Evolutionary conservation across 768 basidiomycete species (phyloP).

Genomic region (Russula ochroleuca): DNA sequence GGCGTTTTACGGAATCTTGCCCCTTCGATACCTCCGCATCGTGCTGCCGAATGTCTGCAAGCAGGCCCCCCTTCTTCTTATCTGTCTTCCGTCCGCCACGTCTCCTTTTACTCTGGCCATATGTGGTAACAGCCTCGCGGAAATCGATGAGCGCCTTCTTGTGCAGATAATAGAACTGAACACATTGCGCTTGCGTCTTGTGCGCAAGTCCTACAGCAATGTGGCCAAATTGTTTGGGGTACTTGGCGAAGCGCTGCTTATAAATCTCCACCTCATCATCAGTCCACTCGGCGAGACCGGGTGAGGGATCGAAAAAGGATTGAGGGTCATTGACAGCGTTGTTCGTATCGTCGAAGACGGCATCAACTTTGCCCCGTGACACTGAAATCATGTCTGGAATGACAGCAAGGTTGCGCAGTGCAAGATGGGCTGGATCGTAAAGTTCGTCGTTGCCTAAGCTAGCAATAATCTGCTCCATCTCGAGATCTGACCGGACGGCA

Average conservation of each 20-base stretch:
- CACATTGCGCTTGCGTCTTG: constrained; percentile 86
- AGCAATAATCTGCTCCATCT: constrained; percentile 97
- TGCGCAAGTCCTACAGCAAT: constrained; percentile 76
- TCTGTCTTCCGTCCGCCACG: constrained; percentile 49
- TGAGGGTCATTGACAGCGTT: constrained; percentile 70
- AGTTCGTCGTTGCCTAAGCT: constrained; percentile 88
- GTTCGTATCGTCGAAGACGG: constrained; percentile 80
- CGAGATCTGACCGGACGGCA: constrained; percentile 88
- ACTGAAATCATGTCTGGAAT: constrained; percentile 91
- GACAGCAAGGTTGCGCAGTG: constrained; percentile 74
- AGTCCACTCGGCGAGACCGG: constrained; percentile 84
- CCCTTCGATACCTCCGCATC: constrained; percentile 45
- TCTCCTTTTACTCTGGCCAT: constrained; percentile 61
- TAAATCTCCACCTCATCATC: constrained; percentile 76
- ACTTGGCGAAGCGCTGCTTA: constrained; percentile 74
- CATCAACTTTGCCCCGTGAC: constrained; percentile 53
- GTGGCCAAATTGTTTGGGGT: constrained; percentile 94
- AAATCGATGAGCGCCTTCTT: constrained; percentile 91
- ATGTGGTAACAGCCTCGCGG: constrained; percentile 64
- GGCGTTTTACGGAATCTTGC: constrained; percentile 23
- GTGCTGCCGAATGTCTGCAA: constrained; percentile 73
- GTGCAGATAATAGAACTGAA: constrained; percentile 91
- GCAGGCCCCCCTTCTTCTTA: constrained; percentile 76
- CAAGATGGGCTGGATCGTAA: constrained; percentile 88
- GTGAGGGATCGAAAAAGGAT: constrained; percentile 69